Conservation (phyloP, 495 filamentous ascomycete species). For the Cryomyces minteri region DNA sequence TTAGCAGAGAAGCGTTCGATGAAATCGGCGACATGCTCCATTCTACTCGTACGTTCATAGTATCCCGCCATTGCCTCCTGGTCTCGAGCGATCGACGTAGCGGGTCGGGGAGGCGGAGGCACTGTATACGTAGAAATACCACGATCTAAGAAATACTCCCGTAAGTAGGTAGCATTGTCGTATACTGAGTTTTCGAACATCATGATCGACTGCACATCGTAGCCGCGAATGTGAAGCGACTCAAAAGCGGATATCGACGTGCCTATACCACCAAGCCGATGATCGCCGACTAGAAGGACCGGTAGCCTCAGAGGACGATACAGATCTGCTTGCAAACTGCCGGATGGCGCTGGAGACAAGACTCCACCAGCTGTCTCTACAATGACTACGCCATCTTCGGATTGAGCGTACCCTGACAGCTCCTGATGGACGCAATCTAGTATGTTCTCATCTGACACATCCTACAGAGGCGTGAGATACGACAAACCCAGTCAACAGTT, state of each 20-base stretch:
- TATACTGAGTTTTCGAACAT: slow-evolving; percentile 40
- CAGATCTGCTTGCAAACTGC: slow-evolving; percentile 55
- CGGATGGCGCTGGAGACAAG: slow-evolving; percentile 53
- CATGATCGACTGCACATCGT: slow-evolving; percentile 48
- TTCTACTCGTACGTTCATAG: slow-evolving; percentile 29
- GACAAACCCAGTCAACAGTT: too few species aligned
- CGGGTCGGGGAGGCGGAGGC: slow-evolving; percentile 30
- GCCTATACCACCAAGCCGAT: slow-evolving; percentile 54
- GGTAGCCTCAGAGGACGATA: slow-evolving; percentile 53
- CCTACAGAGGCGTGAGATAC: slow-evolving; percentile 1
- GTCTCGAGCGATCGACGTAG: slow-evolving; percentile 21
- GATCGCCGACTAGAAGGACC: slow-evolving; percentile 53
- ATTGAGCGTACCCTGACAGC: slow-evolving; percentile 24
- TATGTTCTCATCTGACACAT: too few species aligned
- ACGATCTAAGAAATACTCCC: slow-evolving; percentile 38
- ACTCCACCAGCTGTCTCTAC: slow-evolving; percentile 66
- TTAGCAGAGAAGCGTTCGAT: background rate
- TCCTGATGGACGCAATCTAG: slow-evolving; percentile 22
- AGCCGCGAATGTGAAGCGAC: slow-evolving; percentile 51
- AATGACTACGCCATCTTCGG: slow-evolving; percentile 27
- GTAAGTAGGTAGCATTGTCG: slow-evolving; percentile 44
- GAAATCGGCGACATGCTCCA: background rate
- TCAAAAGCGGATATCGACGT: slow-evolving; percentile 59
- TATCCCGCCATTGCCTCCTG: slow-evolving; percentile 36
- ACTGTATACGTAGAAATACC: slow-evolving; percentile 35